Conservation (phyloP, 768 basidiomycete species). For the Nidula microcarpa region DNA sequence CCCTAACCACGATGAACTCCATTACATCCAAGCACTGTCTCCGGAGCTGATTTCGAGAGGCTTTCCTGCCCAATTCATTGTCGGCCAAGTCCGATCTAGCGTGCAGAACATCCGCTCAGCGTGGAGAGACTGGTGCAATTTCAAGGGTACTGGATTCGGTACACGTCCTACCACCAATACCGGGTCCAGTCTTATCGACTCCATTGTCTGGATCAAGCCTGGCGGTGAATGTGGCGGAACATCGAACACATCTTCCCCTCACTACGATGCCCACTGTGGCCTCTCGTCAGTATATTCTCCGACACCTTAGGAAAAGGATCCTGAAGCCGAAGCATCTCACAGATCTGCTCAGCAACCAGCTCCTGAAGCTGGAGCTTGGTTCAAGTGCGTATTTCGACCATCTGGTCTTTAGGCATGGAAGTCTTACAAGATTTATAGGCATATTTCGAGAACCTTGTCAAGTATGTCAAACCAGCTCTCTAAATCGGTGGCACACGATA, state of each 20-base stretch:
- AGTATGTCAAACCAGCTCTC: background rate
- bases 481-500: too few relatives aligned
- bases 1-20: slow-evolving; percentile 25
- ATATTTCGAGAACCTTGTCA: background rate
- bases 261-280: background rate
- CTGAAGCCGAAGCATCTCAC: background rate
- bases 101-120: slow-evolving; percentile 14
- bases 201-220: background rate
- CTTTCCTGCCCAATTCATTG: slow-evolving; percentile 30
- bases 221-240: background rate
- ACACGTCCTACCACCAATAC: slow-evolving; percentile 1
- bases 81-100: slow-evolving; percentile 31
- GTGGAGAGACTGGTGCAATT: slow-evolving; percentile 28
- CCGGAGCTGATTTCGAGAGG: slow-evolving; percentile 24
- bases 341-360: background rate
- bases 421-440: too few relatives aligned
- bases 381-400: too few relatives aligned
- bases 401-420: too few relatives aligned
- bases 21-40: slow-evolving; percentile 23
- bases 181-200: background rate
- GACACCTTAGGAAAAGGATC: background rate
- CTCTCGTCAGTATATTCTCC: background rate
- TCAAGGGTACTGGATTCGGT: slow-evolving; percentile 21
- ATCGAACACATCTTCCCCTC: background rate
- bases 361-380: background rate